phyloP scores from a whole-genome alignment of 2,329 filamentous ascomycete species.

The Neodidymelliopsis sp. region DNA sequence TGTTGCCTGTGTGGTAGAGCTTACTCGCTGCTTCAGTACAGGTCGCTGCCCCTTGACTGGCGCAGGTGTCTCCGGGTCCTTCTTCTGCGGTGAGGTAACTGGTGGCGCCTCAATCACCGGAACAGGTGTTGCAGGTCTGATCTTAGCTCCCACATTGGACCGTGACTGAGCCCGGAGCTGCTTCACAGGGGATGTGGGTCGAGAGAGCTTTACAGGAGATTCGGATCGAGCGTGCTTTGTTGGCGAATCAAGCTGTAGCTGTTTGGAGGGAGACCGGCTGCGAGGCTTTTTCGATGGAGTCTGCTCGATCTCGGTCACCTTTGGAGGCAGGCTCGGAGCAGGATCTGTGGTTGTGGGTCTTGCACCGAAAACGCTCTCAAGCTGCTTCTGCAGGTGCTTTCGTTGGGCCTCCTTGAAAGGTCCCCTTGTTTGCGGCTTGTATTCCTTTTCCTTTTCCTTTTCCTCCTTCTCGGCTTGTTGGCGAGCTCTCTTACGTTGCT shows the following conservation, averaged over 20 bases:
- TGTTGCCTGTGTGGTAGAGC: constrained; percentile 17
- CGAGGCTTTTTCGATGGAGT: constrained; percentile 13
- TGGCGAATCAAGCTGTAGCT: not conserved
- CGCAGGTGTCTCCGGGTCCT: constrained; percentile 24
- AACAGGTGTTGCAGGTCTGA: constrained; percentile 30
- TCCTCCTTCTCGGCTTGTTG: constrained; percentile 35
- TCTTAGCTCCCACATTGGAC: constrained; percentile 42
- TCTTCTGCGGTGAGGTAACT: constrained; percentile 9
- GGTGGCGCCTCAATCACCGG: constrained; percentile 2
- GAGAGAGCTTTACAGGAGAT: not conserved
- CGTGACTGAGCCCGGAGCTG: constrained; percentile 20
- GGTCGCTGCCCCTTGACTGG: constrained; percentile 16
- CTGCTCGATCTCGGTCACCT: constrained; percentile 1
- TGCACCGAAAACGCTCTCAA: constrained; percentile 8
- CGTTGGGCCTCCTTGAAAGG: constrained; percentile 18
- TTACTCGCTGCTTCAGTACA: constrained; percentile 9
- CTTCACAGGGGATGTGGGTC: constrained; percentile 13
- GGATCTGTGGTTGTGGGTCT: not conserved
- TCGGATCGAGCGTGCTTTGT: not conserved
- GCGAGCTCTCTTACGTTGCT: constrained; percentile 37
- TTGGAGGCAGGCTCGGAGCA: not conserved
- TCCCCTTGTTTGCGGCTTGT: constrained; percentile 17
- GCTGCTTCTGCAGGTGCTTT: constrained; percentile 17
- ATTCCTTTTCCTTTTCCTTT: constrained; percentile 18
- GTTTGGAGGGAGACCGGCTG: constrained; percentile 14